A percentile compares a stretch with the other conserved stretches of the same genome.
phyloP scores from a whole-genome alignment of 352 stramenopile species.

The Phytophthora macrochlamydospora region DNA sequence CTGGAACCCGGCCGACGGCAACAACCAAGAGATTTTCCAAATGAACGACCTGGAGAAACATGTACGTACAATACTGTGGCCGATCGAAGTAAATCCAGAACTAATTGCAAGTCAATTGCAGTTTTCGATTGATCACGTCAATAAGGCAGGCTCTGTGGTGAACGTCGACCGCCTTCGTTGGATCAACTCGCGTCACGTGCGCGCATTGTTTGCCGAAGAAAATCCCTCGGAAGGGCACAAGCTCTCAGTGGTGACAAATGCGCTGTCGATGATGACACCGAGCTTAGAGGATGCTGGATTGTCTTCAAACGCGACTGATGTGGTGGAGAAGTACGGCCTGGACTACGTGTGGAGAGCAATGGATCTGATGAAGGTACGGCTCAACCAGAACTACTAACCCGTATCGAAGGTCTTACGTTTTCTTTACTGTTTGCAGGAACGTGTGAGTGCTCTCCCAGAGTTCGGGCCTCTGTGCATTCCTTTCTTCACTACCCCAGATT shows the following conservation, averaged over 20 bases:
- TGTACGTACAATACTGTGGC: conserved; percentile 23
- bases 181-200: conserved; percentile 91
- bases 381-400: background rate
- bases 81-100: background rate
- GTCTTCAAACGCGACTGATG: conserved; percentile 28
- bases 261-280: conserved; percentile 68
- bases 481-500: conserved; percentile 72
- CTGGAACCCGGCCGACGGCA: conserved; percentile 95
- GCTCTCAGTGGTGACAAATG: conserved; percentile 53
- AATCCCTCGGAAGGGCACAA: conserved; percentile 45
- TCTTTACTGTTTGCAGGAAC: conserved; percentile 49
- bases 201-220: conserved; percentile 68
- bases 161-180: conserved; percentile 86
- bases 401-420: too few species aligned
- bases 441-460: conserved; percentile 77
- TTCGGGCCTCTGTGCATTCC: conserved; percentile 78
- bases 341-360: conserved; percentile 80
- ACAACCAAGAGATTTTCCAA: conserved; percentile 97
- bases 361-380: conserved; percentile 80
- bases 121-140: conserved; percentile 89
- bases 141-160: conserved; percentile 89
- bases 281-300: conserved; percentile 41
- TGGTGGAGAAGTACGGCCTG: conserved; percentile 61
- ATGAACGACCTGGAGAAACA: conserved; percentile 90
- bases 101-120: conserved; percentile 10